phyloP scores from a whole-genome alignment of 75 land plant species.

The Pseudotsuga menziesii region DNA sequence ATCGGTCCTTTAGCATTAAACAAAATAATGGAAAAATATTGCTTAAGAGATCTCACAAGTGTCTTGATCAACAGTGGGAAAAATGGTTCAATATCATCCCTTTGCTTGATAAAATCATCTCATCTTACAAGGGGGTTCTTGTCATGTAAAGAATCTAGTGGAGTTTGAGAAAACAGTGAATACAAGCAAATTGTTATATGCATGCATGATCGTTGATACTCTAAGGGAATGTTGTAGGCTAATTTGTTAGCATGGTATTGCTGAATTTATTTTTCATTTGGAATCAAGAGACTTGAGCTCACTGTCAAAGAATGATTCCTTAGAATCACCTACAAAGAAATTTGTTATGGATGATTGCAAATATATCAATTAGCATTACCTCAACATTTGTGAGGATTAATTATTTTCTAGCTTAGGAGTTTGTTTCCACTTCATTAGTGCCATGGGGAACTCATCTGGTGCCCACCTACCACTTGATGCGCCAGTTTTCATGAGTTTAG shows the following conservation, averaged over 20 bases:
- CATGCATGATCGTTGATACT: conserved; percentile 76
- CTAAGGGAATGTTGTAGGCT: conserved; percentile 93
- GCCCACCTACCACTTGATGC: no score
- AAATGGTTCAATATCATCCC: conserved; percentile 44
- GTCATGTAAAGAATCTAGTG: conserved; percentile 64
- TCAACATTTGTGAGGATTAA: no score
- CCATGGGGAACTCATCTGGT: no score
- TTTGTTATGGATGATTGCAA: conserved; percentile 71
- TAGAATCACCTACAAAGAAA: conserved; percentile 11
- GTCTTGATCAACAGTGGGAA: conserved; percentile 77
- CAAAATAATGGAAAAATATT: conserved; percentile 42
- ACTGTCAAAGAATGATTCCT: conserved; percentile 13
- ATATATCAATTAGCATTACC: background rate
- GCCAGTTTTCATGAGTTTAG: no score
- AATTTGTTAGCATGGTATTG: conserved; percentile 66
- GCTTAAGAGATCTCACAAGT: conserved; percentile 73
- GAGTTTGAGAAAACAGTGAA: conserved; percentile 69
- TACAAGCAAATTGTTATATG: conserved; percentile 60
- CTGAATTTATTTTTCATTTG: conserved; percentile 62
- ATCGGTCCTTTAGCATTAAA: conserved; percentile 57
- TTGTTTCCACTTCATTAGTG: no score
- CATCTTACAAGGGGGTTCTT: conserved; percentile 81
- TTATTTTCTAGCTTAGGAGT: no score
- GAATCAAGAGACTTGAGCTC: conserved; percentile 24
- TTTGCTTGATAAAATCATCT: conserved; percentile 66